Percentiles rank a stretch among this genome's conserved stretches.
phyloP scores from a whole-genome alignment of 768 basidiomycete genomes.

The Cystoderma amianthinum region DNA sequence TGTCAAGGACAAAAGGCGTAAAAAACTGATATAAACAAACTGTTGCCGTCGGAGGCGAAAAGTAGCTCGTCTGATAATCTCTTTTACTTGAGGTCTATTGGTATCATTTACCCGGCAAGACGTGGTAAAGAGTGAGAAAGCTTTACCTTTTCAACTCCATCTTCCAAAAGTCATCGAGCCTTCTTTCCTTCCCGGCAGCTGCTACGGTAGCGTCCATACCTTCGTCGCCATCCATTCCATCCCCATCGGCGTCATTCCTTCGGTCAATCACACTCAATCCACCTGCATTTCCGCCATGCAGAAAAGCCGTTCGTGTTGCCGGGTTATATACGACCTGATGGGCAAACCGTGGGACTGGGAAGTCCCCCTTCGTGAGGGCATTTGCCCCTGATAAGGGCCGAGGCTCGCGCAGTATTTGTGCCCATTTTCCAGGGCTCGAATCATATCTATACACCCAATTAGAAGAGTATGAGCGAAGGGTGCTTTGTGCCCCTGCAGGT shows the following conservation, averaged over 20 bases:
- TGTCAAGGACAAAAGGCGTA: neutral
- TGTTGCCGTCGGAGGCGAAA: slow-evolving; percentile 67
- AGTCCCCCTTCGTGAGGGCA: slow-evolving; percentile 15
- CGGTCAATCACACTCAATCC: slow-evolving; percentile 7
- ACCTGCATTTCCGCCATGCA: slow-evolving; percentile 79
- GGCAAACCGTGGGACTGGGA: slow-evolving; percentile 64
- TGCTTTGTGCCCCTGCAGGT: slow-evolving; percentile 25
- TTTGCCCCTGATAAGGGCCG: slow-evolving; percentile 5
- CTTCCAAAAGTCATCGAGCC: slow-evolving; percentile 76
- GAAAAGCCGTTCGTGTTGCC: slow-evolving; percentile 43
- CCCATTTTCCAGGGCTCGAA: slow-evolving; percentile 58
- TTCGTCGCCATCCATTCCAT: slow-evolving; percentile 10
- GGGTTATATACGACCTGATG: slow-evolving; percentile 75
- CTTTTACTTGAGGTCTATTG: slow-evolving; percentile 51
- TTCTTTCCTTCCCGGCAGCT: slow-evolving; percentile 27
- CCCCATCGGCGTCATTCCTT: slow-evolving; percentile 5
- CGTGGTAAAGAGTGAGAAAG: slow-evolving; percentile 9
- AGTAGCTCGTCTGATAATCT: slow-evolving; percentile 56
- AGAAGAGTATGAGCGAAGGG: slow-evolving; percentile 39
- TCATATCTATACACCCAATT: slow-evolving; percentile 69
- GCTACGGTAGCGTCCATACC: slow-evolving; percentile 5
- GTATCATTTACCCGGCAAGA: too few species aligned
- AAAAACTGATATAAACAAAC: slow-evolving; percentile 30
- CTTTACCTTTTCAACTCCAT: slow-evolving; percentile 63
- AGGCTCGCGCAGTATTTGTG: slow-evolving; percentile 40